phyloP scores from a whole-genome alignment of 352 stramenopile genomes.

The Phytophthora colocasiae region DNA sequence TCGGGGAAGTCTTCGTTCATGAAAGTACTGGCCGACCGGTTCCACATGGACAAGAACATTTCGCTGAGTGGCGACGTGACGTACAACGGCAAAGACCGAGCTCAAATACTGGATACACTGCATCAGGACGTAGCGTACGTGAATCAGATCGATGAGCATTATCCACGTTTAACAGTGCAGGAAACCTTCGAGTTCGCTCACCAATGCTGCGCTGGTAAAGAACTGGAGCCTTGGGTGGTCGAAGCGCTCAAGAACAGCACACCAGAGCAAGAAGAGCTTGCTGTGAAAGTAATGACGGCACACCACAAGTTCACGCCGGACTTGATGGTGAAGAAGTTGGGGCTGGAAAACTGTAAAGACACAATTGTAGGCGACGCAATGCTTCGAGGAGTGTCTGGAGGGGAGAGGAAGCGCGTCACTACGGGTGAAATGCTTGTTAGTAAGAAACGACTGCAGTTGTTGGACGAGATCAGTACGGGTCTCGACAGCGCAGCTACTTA shows the following conservation, averaged over 20 bases:
- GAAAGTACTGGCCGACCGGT: constrained; percentile 59
- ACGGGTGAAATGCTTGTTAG: constrained; percentile 21
- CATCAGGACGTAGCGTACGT: constrained; percentile 54
- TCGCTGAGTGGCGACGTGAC: constrained; percentile 45
- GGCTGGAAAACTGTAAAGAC: constrained; percentile 59
- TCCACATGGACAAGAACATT: constrained; percentile 58
- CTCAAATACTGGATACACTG: constrained; percentile 34
- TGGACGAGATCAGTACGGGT: constrained; percentile 84
- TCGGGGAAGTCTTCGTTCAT: constrained; percentile 35
- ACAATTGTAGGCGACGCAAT: constrained; percentile 73
- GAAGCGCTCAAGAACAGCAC: constrained; percentile 15
- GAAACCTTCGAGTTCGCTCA: constrained; percentile 67
- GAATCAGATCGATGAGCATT: constrained; percentile 34
- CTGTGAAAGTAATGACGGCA: constrained; percentile 33
- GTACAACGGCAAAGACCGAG: constrained; percentile 53
- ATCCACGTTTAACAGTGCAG: constrained; percentile 43
- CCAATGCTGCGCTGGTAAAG: constrained; percentile 41
- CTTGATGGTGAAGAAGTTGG: constrained; percentile 54
- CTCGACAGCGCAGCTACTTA: constrained; percentile 39
- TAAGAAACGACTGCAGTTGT: constrained; percentile 14
- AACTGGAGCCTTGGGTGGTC: constrained; percentile 40
- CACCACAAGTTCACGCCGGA: constrained; percentile 39
- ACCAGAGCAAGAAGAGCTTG: constrained; percentile 44
- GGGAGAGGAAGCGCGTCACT: constrained; percentile 67
- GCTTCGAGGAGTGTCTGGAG: constrained; percentile 66